A percentile compares a stretch with the other conserved stretches of the same genome.
Evolutionary conservation across 1,139 yeast species (phyloP).

Genomic region (Pichia sp.): DNA sequence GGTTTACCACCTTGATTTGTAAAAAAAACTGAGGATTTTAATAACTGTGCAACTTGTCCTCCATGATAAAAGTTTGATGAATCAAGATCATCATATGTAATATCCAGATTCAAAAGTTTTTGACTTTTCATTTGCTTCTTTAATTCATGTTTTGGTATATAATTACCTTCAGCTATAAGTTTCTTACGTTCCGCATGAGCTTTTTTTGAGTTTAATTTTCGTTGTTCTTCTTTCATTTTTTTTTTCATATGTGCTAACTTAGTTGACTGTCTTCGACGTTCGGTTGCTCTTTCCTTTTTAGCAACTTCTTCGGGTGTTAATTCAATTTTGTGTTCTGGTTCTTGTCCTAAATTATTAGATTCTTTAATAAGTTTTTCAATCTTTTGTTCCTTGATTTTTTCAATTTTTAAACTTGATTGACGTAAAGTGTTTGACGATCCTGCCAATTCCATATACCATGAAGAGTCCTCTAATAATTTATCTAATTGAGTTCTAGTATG

Average conservation of each 20-base stretch:
- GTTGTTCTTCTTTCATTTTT: constrained; percentile 4
- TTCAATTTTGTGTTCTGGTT: background rate
- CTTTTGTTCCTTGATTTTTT: constrained; percentile 8
- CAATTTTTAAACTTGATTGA: constrained; percentile 10
- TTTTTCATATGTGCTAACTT: background rate
- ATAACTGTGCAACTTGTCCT: constrained; percentile 14
- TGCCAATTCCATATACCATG: constrained; percentile 10
- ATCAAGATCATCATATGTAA: constrained; percentile 7
- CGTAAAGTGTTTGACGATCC: constrained; percentile 4
- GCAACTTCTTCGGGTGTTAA: constrained; percentile 6
- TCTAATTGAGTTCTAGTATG: background rate
- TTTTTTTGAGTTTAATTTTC: constrained; percentile 2
- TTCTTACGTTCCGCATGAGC: constrained; percentile 6
- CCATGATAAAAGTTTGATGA: constrained; percentile 17
- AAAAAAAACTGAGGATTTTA: constrained; percentile 22
- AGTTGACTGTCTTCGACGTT: constrained; percentile 3
- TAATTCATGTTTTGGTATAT: constrained; percentile 4
- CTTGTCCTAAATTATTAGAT: background rate
- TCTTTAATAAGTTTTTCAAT: constrained; percentile 6
- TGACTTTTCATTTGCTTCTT: constrained; percentile 1
- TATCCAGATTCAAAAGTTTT: background rate
- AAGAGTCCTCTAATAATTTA: constrained; percentile 7
- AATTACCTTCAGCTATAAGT: constrained; percentile 6
- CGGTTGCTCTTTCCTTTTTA: constrained; percentile 6
- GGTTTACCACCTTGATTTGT: constrained; percentile 21